phyloP scores from a whole-genome alignment of 2,329 filamentous ascomycete genomes.

The Microcyclosporella mali region DNA sequence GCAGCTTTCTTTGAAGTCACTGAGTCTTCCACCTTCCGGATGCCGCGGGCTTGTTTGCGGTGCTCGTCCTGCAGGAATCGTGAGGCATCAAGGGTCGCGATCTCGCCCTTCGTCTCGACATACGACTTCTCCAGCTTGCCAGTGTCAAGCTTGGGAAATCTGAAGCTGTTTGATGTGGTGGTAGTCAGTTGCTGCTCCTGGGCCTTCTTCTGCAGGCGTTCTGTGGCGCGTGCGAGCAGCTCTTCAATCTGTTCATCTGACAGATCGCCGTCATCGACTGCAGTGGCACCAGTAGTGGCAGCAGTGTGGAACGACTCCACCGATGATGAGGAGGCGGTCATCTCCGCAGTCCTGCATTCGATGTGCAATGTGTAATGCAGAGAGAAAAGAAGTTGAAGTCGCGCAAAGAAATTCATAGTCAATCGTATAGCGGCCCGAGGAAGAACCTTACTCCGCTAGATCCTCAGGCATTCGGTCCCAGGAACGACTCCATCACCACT shows the following conservation, averaged over 20 bases:
- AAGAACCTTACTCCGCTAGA: too few species aligned
- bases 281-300: constrained; percentile 1
- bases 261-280: constrained; percentile 36
- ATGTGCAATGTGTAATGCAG: neutral
- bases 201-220: constrained; percentile 46
- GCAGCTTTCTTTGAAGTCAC: constrained; percentile 42
- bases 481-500: too few species aligned
- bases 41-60: constrained; percentile 34
- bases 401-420: neutral
- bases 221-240: constrained; percentile 58
- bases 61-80: constrained; percentile 46
- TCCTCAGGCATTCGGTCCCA: too few species aligned
- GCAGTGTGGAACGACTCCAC: constrained; percentile 11
- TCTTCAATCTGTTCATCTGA: constrained; percentile 59
- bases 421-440: too few species aligned
- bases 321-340: constrained; percentile 8
- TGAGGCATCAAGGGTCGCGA: constrained; percentile 49
- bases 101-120: constrained; percentile 46
- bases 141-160: constrained; percentile 47
- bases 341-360: neutral
- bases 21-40: constrained; percentile 50
- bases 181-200: constrained; percentile 21
- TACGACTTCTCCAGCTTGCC: constrained; percentile 48
- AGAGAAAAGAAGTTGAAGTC: constrained; percentile 1
- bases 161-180: constrained; percentile 29